Evolutionary conservation across 2,329 filamentous ascomycete species (phyloP).

Genomic region (Rutstroemia sydowiana): DNA sequence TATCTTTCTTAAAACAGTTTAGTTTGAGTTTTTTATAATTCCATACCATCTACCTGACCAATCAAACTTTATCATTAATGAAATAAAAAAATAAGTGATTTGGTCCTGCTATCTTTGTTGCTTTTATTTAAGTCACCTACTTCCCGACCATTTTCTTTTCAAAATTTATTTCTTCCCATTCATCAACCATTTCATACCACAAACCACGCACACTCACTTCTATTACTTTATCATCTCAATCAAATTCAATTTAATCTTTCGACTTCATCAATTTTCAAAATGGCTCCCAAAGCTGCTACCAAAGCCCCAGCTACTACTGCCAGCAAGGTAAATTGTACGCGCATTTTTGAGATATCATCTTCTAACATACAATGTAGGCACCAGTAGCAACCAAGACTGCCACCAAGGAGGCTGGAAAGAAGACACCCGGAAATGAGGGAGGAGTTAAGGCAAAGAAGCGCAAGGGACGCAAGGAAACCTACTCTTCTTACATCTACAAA

Average conservation of each 20-base stretch:
- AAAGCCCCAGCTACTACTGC: constrained; percentile 76
- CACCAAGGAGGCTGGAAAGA: constrained; percentile 98
- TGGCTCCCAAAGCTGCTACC: constrained; percentile 93
- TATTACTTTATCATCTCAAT: constrained; percentile 22
- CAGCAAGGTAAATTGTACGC: constrained; percentile 51
- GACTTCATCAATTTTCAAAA: constrained; percentile 38
- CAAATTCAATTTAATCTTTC: constrained; percentile 23
- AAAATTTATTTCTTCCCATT: not conserved
- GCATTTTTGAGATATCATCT: not conserved
- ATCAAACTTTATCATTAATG: no score
- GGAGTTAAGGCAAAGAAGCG: constrained; percentile 99
- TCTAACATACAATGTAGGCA: not conserved
- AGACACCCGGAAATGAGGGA: constrained; percentile 70
- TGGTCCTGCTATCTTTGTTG: no score
- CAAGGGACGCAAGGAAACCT: constrained; percentile 99
- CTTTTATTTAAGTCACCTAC: no score
- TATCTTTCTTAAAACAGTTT: no score
- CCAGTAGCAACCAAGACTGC: constrained; percentile 64
- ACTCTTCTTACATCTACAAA: constrained; percentile 99
- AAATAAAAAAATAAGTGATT: no score
- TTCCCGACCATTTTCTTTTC: no score
- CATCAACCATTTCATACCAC: not conserved
- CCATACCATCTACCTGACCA: no score
- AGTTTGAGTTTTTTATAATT: no score
- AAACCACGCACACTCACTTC: not conserved